phyloP scores from a whole-genome alignment of 768 basidiomycete genomes.

The Coprinellus micaceus region DNA sequence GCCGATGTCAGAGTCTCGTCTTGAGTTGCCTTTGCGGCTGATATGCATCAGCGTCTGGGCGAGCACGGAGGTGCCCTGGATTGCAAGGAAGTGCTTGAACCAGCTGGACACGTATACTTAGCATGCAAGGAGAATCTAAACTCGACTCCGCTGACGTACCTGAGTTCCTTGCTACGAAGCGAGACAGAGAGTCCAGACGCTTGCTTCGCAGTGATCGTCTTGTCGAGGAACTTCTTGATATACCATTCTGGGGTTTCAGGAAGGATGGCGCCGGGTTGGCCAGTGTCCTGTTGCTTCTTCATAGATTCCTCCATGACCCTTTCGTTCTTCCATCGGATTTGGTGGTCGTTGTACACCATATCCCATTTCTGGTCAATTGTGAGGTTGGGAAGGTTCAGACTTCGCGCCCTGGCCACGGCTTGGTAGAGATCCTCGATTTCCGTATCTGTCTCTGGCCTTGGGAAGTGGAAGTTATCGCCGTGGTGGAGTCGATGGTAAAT shows the following conservation, averaged over 20 bases:
- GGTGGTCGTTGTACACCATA: conserved; percentile 81
- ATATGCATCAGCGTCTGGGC: conserved; percentile 74
- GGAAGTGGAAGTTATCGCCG: conserved; percentile 62
- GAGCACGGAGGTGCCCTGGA: conserved; percentile 83
- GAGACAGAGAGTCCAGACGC: conserved; percentile 73
- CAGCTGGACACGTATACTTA: conserved; percentile 47
- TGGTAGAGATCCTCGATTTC: conserved; percentile 82
- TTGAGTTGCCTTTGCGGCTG: conserved; percentile 61
- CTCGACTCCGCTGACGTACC: conserved; percentile 41
- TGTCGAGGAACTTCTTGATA: conserved; percentile 84
- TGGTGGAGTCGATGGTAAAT: conserved; percentile 53
- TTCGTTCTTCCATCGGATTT: conserved; percentile 73
- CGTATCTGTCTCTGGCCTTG: conserved; percentile 69
- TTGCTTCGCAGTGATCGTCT: conserved; percentile 78
- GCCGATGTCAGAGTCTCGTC: conserved; percentile 59
- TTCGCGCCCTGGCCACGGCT: conserved; percentile 68
- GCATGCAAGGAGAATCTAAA: background rate
- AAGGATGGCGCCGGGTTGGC: conserved; percentile 48
- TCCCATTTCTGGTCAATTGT: conserved; percentile 87
- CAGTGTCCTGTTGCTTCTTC: conserved; percentile 56
- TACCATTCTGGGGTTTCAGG: conserved; percentile 90
- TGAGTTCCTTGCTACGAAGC: conserved; percentile 74
- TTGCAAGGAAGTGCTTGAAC: conserved; percentile 70
- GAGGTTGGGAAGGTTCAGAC: conserved; percentile 55
- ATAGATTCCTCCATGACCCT: conserved; percentile 60